These are phyloP conservation scores for Nakaseomyces sp. DNA, from an alignment of 1,139 yeast genomes.

Conservation along the genomic window DNA sequence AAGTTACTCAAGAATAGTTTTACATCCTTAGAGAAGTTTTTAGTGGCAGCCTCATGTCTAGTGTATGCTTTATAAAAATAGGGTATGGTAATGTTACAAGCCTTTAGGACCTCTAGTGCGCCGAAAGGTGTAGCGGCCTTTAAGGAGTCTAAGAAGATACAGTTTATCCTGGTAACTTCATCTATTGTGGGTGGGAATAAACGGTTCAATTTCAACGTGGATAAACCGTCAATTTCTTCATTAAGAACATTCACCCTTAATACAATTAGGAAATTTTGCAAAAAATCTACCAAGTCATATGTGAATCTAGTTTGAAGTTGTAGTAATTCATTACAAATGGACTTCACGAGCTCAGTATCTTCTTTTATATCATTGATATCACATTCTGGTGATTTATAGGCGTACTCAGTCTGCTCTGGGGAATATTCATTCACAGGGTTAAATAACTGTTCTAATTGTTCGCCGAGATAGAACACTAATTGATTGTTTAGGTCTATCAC, in stretches of 20 bases:
- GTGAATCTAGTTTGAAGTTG: slow-evolving; percentile 68
- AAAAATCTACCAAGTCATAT: slow-evolving; percentile 56
- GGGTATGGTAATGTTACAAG: slow-evolving; percentile 73
- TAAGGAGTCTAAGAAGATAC: slow-evolving; percentile 70
- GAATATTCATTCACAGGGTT: slow-evolving; percentile 87
- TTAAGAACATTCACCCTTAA: slow-evolving; percentile 61
- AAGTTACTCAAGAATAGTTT: slow-evolving; percentile 30
- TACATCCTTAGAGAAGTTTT: slow-evolving; percentile 40
- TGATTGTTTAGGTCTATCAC: slow-evolving; percentile 61
- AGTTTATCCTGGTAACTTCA: slow-evolving; percentile 81
- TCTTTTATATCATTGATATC: slow-evolving; percentile 21
- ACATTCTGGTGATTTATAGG: slow-evolving; percentile 40
- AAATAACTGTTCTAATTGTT: slow-evolving; percentile 77
- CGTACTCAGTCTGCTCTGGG: slow-evolving; percentile 72
- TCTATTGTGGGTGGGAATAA: slow-evolving; percentile 92
- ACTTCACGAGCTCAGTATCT: slow-evolving; percentile 30
- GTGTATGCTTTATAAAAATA: slow-evolving; percentile 87
- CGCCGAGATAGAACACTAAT: slow-evolving; percentile 67
- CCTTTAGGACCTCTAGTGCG: slow-evolving; percentile 62
- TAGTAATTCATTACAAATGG: slow-evolving; percentile 59
- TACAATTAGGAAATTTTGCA: slow-evolving; percentile 74
- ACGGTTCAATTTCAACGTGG: slow-evolving; percentile 58
- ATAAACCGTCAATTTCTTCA: slow-evolving; percentile 41
- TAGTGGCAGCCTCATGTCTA: slow-evolving; percentile 87
- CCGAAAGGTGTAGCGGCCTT: slow-evolving; percentile 61